These are phyloP conservation scores for Candida buenavistaensis DNA, from an alignment of 1,139 yeast species.

Conservation along the genomic window DNA sequence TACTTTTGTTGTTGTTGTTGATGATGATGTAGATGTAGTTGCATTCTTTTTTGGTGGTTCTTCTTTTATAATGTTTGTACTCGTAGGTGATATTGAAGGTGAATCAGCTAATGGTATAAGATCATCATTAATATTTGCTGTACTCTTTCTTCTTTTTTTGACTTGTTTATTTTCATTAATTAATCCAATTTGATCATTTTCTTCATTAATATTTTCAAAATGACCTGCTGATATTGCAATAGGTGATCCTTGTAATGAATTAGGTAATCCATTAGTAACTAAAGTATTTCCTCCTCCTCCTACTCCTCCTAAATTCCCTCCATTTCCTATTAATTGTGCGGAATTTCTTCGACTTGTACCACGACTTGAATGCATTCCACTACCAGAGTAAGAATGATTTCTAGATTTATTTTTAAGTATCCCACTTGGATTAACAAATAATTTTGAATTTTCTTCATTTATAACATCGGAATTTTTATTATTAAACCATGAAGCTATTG, in stretches of 20 bases:
- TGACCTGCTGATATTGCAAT: conserved; percentile 7
- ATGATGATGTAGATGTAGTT: not conserved
- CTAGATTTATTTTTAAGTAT: conserved; percentile 8
- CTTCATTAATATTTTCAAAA: conserved; percentile 11
- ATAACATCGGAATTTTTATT: conserved; percentile 3
- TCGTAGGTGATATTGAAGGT: conserved; percentile 11
- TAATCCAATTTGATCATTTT: conserved; percentile 1
- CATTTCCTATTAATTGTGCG: conserved; percentile 9
- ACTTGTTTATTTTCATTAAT: conserved; percentile 4
- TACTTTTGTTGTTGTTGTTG: conserved; percentile 2
- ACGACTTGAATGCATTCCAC: conserved; percentile 10
- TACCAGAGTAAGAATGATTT: conserved; percentile 12
- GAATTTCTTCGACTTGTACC: conserved; percentile 12
- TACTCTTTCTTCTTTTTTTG: conserved; percentile 15
- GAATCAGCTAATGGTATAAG: conserved; percentile 5
- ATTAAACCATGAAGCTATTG: conserved; percentile 9
- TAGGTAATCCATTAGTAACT: conserved; percentile 6
- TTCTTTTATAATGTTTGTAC: conserved; percentile 3
- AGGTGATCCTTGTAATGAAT: conserved; percentile 11
- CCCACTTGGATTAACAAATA: conserved; percentile 9
- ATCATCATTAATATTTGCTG: conserved; percentile 4
- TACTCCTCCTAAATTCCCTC: conserved; percentile 1
- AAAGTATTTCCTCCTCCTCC: not conserved
- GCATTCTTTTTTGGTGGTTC: not conserved
- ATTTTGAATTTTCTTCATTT: conserved; percentile 3